phyloP scores from a whole-genome alignment of 306 rosid species.

The Glycine latifolia region DNA sequence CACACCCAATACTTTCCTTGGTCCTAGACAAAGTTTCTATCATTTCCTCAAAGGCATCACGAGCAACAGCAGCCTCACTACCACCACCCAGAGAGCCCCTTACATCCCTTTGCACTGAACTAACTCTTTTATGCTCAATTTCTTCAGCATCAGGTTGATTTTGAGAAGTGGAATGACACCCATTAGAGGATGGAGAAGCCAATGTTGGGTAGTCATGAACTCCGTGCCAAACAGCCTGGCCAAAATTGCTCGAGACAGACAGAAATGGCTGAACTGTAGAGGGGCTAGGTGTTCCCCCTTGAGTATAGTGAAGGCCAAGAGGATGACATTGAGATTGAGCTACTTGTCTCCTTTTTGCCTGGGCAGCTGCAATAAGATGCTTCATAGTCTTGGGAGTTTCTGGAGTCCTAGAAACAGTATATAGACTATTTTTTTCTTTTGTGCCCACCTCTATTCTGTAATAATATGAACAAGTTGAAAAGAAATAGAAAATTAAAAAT shows the following conservation, averaged over 20 bases:
- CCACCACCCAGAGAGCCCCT: conserved; percentile 84
- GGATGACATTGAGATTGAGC: conserved; percentile 65
- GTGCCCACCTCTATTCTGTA: conserved; percentile 59
- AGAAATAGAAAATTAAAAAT: no score
- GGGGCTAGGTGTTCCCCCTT: conserved; percentile 77
- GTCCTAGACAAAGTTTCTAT: conserved; percentile 97
- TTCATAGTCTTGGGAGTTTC: conserved; percentile 74
- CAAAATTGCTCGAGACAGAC: conserved; percentile 54
- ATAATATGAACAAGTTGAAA: conserved; percentile 24
- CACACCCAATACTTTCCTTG: conserved; percentile 95
- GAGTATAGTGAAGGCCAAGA: conserved; percentile 56
- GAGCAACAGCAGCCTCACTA: conserved; percentile 93
- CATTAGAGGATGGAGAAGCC: conserved; percentile 67
- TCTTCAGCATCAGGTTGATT: conserved; percentile 67
- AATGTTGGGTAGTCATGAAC: conserved; percentile 49
- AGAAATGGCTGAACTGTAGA: conserved; percentile 58
- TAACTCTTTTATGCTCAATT: conserved; percentile 65
- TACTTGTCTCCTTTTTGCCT: conserved; percentile 81
- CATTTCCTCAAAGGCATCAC: conserved; percentile 99
- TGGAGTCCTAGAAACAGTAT: conserved; percentile 60
- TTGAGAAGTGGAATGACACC: conserved; percentile 54
- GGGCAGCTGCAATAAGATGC: conserved; percentile 94
- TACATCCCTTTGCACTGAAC: conserved; percentile 67
- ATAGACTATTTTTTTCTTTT: conserved; percentile 56
- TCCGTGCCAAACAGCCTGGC: conserved; percentile 47